Conservation (phyloP, 2,329 filamentous ascomycete genomes). For the Geosmithia putterillii region DNA sequence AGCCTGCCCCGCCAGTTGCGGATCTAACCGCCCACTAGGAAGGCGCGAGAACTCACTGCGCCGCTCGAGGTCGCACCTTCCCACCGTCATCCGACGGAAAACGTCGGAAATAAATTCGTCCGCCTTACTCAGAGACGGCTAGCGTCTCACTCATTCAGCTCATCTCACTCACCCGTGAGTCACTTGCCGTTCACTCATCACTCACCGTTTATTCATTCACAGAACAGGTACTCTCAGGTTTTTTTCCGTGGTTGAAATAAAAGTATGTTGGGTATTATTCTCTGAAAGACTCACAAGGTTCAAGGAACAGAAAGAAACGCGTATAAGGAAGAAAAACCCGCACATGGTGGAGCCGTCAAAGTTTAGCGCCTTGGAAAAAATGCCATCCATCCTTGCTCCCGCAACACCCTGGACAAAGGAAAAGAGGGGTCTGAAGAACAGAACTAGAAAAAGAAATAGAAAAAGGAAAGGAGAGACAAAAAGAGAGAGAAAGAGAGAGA, state of each 20-base stretch:
- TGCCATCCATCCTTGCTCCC: neutral
- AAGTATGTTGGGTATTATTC: neutral
- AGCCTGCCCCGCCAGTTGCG: neutral
- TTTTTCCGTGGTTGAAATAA: too few species aligned
- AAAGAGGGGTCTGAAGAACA: neutral
- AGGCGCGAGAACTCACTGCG: neutral
- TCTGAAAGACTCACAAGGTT: too few species aligned
- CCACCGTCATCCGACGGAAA: neutral
- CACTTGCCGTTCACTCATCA: too few species aligned
- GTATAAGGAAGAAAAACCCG: neutral
- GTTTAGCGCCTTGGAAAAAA: neutral
- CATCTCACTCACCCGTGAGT: too few species aligned
- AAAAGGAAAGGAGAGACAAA: neutral
- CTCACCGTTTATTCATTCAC: too few species aligned
- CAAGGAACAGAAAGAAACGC: neutral
- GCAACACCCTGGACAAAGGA: neutral
- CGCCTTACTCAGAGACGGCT: neutral
- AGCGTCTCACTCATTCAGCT: too few species aligned
- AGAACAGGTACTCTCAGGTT: too few species aligned
- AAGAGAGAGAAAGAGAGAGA: neutral
- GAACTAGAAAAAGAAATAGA: neutral
- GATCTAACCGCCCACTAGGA: slow-evolving; percentile 2
- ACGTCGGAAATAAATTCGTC: neutral
- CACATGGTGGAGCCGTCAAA: neutral
- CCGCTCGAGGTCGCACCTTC: neutral